Conservation (phyloP, 2,329 filamentous ascomycete species). For the Diaporthe eres region DNA sequence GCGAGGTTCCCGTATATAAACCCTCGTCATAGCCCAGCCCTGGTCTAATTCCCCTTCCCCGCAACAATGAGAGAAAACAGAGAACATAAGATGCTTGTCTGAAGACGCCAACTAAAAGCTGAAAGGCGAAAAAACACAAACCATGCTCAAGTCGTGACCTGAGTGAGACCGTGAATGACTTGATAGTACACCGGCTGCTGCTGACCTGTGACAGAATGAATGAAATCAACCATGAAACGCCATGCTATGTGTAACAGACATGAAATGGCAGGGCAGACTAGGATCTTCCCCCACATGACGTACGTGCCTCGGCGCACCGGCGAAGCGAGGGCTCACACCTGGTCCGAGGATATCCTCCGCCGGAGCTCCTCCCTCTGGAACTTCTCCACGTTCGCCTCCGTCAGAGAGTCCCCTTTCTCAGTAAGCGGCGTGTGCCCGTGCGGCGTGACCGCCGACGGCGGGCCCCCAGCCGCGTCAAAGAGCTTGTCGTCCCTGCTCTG, state of each 20-base stretch:
- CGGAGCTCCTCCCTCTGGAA: conserved; percentile 43
- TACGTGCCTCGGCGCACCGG: not conserved
- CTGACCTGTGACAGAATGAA: not conserved
- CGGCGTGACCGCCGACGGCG: conserved; percentile 24
- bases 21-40: not conserved
- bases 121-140: not conserved
- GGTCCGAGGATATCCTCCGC: conserved; percentile 31
- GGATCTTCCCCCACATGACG: not conserved
- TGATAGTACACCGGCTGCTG: not conserved
- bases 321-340: not conserved
- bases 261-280: not conserved
- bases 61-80: not conserved
- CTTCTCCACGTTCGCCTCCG: conserved; percentile 47
- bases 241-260: conserved; percentile 34
- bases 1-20: conserved; percentile 17
- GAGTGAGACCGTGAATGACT: not conserved
- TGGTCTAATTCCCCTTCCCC: not conserved
- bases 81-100: not conserved
- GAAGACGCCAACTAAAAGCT: not conserved
- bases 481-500: conserved; percentile 48
- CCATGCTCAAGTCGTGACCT: not conserved
- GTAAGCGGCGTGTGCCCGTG: conserved; percentile 41
- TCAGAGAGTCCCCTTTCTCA: conserved; percentile 44
- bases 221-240: conserved; percentile 31
- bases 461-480: conserved; percentile 45